Evolutionary conservation across 177 flowering plant genomes (phyloP), one percentile per base, ranked within the genome.

Genomic region (Vitis hybrid): DNA sequence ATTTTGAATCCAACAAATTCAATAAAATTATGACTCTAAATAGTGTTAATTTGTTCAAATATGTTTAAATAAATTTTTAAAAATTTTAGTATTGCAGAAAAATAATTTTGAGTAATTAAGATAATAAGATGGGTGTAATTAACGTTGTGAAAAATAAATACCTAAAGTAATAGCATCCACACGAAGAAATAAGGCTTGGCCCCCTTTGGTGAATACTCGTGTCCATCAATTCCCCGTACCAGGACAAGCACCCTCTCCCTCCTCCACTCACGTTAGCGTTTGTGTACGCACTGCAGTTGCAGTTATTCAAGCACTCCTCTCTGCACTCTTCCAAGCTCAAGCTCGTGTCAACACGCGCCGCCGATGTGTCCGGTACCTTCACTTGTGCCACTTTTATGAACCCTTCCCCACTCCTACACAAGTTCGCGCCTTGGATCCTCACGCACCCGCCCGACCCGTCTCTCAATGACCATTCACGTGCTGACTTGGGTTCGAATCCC

Each of bases 391-490:
- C 2, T 62, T 70, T 65, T 72, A 79, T 72, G 57, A 86, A 87
- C 67, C 82, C 85, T 6, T 84, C 88, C 0, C 75, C 80, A n/a
- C 50, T 65, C 3, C 69, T 69, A 58, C 87, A 84, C 48, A 27
- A 48, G 11, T 70, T 32, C 5, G 13, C 32, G 15, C 27, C 62
- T 11, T 15, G 46, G 50, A 68, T 76, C 64, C 83, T 69, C 11
- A 62, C 58, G 52, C 91, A 88, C 48, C 89, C 89, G 1, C 52
- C 71, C 0, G 79, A 65, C 35, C 76, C 78, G 13, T 84, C 81
- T 63, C 80, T 70, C 18, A 72, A 52, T 57, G 50, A 60, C 86
- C 89, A 84, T 0, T 81, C 80, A 4, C 21, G 60, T 0, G 73
- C 73, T 0, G 75, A 70, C 60, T 64, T 68, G 4, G 83, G 85